phyloP scores from a whole-genome alignment of 148 eudicot genomes.

The Mesembryanthemum crystallinum region DNA sequence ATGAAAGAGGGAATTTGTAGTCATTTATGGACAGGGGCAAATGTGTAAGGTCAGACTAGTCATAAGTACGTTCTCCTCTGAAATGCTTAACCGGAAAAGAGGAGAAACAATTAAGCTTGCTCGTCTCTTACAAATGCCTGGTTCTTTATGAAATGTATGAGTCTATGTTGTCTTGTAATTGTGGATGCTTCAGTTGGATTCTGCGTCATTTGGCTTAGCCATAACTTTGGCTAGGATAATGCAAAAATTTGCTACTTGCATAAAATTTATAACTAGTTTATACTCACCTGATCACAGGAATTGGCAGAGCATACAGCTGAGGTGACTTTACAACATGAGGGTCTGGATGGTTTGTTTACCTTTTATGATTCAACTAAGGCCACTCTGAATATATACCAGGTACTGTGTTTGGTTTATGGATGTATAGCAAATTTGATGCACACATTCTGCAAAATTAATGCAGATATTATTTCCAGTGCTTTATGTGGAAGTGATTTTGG shows the following conservation, averaged over 20 bases:
- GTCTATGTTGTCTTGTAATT: background rate
- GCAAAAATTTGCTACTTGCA: background rate
- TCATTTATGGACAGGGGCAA: background rate
- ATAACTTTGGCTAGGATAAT: background rate
- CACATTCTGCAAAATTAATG: no score
- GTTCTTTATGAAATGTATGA: background rate
- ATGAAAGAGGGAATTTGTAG: background rate
- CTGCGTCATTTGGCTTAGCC: background rate
- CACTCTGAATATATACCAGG: slow-evolving; percentile 80
- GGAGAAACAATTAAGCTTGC: no score
- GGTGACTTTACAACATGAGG: slow-evolving; percentile 73
- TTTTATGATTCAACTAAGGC: slow-evolving; percentile 78
- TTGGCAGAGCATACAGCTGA: slow-evolving; percentile 71
- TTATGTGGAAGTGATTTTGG: slow-evolving; percentile 6
- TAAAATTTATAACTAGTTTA: background rate
- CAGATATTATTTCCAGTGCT: background rate
- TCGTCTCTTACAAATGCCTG: no score
- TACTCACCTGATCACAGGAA: slow-evolving; percentile 43
- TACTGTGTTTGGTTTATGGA: slow-evolving; percentile 17
- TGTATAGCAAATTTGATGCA: background rate
- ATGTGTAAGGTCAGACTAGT: background rate
- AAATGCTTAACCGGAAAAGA: background rate
- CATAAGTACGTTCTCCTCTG: background rate
- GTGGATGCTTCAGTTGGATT: background rate
- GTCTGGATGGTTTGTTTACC: slow-evolving; percentile 68